A percentile compares a stretch with the other conserved stretches of the same genome.
These are phyloP conservation scores for Trypanosoma brucei DNA, from an alignment of 208 protist species.

Conservation along the genomic window DNA sequence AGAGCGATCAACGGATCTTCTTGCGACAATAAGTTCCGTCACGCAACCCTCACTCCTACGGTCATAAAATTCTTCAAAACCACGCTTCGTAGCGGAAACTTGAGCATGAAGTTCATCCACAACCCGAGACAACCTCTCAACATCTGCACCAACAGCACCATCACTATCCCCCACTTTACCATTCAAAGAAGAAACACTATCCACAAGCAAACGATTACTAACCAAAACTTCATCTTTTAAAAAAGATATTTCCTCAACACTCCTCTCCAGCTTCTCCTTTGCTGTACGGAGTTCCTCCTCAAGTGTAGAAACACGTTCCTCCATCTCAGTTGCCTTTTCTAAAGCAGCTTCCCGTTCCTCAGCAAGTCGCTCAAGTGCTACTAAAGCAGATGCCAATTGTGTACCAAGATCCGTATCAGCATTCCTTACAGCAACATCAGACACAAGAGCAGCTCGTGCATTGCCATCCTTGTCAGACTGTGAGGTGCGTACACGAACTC, in stretches of 20 bases:
- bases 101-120: slow-evolving; percentile 9
- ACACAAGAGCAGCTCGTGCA: too few species aligned
- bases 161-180: neutral
- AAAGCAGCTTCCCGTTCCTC: slow-evolving; percentile 18
- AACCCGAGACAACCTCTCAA: neutral
- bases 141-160: neutral
- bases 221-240: slow-evolving; percentile 1
- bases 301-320: neutral
- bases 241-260: slow-evolving; percentile 10
- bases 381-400: slow-evolving; percentile 20
- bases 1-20: slow-evolving; percentile 31
- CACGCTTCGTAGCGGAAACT: slow-evolving; percentile 1
- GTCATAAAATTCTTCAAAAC: slow-evolving; percentile 37
- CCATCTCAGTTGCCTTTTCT: neutral
- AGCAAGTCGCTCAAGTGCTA: slow-evolving; percentile 22
- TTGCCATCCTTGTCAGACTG: neutral
- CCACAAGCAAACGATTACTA: neutral
- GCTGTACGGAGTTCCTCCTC: too few species aligned
- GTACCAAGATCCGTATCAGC: neutral
- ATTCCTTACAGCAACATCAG: too few species aligned
- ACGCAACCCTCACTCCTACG: slow-evolving; percentile 16
- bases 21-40: slow-evolving; percentile 38
- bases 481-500: neutral
- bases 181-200: too few species aligned
- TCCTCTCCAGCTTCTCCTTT: slow-evolving; percentile 15